These are phyloP conservation scores for Petasospora rhodanensis DNA, from an alignment of 1,139 yeast genomes.

Conservation along the genomic window DNA sequence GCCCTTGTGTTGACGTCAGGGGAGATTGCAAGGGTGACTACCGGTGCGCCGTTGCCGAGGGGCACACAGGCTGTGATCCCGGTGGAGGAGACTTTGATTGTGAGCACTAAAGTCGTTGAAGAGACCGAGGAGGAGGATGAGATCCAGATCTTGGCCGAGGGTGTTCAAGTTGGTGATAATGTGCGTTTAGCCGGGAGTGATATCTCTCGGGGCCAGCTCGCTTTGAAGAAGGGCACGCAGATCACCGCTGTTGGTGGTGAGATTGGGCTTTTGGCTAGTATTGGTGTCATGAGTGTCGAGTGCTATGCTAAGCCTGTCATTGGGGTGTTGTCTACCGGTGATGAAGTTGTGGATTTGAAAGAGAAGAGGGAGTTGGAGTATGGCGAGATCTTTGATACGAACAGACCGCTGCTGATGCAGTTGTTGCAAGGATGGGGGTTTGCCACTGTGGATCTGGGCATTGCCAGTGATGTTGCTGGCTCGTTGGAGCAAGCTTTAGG, in stretches of 20 bases:
- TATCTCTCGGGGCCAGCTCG: constrained; percentile 31
- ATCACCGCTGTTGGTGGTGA: constrained; percentile 42
- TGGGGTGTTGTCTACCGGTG: constrained; percentile 47
- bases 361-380: constrained; percentile 22
- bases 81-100: constrained; percentile 43
- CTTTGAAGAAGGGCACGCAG: constrained; percentile 32
- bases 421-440: constrained; percentile 31
- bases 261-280: constrained; percentile 41
- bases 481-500: constrained; percentile 25
- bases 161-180: constrained; percentile 37
- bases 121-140: constrained; percentile 36
- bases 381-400: constrained; percentile 45
- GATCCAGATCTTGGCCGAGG: constrained; percentile 33
- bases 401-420: constrained; percentile 40
- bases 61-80: constrained; percentile 49
- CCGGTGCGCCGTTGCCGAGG: constrained; percentile 49
- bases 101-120: constrained; percentile 24
- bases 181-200: constrained; percentile 44
- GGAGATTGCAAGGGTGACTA: constrained; percentile 40
- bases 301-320: constrained; percentile 38
- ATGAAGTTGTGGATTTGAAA: constrained; percentile 38
- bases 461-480: constrained; percentile 33
- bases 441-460: constrained; percentile 38
- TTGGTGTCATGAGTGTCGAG: constrained; percentile 34
- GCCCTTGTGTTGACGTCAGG: constrained; percentile 24